phyloP scores from a whole-genome alignment of 2,329 filamentous ascomycete species.

The Fusarium ramigenum region DNA sequence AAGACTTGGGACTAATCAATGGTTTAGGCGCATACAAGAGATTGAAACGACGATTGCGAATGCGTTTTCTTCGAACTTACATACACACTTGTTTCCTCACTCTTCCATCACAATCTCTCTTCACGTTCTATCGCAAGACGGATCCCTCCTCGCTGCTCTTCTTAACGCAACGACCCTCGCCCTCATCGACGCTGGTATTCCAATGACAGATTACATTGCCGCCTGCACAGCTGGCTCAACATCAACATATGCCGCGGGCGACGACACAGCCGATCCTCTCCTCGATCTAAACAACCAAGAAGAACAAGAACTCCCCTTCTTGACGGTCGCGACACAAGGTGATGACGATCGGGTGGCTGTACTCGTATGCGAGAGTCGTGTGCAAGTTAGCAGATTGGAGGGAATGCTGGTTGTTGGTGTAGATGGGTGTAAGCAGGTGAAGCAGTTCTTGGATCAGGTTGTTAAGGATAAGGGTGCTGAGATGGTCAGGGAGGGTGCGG shows the following conservation, averaged over 20 bases:
- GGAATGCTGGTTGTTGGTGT: conserved; percentile 93
- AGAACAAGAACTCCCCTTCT: conserved; percentile 86
- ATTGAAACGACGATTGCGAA: conserved; percentile 81
- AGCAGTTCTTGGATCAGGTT: conserved; percentile 81
- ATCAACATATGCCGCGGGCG: conserved; percentile 69
- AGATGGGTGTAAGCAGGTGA: conserved; percentile 89
- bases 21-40: conserved; percentile 76
- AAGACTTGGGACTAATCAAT: neutral
- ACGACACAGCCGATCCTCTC: conserved; percentile 78
- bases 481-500: conserved; percentile 67
- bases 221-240: conserved; percentile 89
- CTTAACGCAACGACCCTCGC: conserved; percentile 93
- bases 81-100: conserved; percentile 90
- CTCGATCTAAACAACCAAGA: conserved; percentile 82
- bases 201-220: conserved; percentile 91
- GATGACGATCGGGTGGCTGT: conserved; percentile 79
- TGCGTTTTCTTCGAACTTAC: conserved; percentile 79
- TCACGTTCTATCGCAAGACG: conserved; percentile 89
- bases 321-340: conserved; percentile 86
- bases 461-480: conserved; percentile 75
- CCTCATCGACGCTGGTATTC: conserved; percentile 92
- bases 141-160: conserved; percentile 86
- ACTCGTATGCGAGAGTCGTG: conserved; percentile 85
- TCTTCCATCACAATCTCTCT: conserved; percentile 84
- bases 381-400: conserved; percentile 84